Base-by-base conservation (phyloP, 1,284 basidiomycete species). In the Austroboletus niveus region DNA sequence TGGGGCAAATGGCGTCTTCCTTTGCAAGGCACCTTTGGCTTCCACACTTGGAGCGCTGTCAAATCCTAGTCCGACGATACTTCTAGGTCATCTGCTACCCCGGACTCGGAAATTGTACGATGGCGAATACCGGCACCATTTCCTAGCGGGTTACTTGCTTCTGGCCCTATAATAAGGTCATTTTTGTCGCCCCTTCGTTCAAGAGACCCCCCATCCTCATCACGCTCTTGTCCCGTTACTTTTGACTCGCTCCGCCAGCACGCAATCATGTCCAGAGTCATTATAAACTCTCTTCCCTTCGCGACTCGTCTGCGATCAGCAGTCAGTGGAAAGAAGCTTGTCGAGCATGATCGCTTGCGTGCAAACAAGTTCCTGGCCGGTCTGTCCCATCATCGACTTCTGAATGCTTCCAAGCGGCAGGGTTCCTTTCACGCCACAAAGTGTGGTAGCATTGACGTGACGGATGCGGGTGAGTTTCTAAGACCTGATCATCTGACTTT, bases 361-460 rank as follows among this genome's bases (percentile, higher is more conserved):
- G 80, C 80, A 20, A 66, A 75, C 66, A 83, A 80, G 69, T 59
- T 84, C 57, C 60, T 80, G 30, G 67, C 71, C 31, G 79, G 78
- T 24, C 48, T 76, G 43, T 74, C 77, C 46, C 76, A 80, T 0
- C 78, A 82, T 56, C 80, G 81, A 9, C 81, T 81, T 6, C 1
- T 15, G 29, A 38, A 20, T 10, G 8, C 42, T n/a, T 34, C 34
- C 12, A 40, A 10, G 60, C 57, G 15, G 44, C 50, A 15, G 44
- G 43, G 27, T 14, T 7, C 15, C 7, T 12, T 22, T 20, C n/a
- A 41, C 15, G 4, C 12, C 10, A 42, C 51, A 12, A 11, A 51
- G 22, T 58, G 57, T 42, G 60, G 69, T 31, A 73, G 72, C 42
- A 75, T 84, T 49, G 74, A 80, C 47, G 80, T 79, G 24, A 81